Base-by-base conservation (phyloP, 23 red algal genomes). In the Gracilariopsis chorda region DNA sequence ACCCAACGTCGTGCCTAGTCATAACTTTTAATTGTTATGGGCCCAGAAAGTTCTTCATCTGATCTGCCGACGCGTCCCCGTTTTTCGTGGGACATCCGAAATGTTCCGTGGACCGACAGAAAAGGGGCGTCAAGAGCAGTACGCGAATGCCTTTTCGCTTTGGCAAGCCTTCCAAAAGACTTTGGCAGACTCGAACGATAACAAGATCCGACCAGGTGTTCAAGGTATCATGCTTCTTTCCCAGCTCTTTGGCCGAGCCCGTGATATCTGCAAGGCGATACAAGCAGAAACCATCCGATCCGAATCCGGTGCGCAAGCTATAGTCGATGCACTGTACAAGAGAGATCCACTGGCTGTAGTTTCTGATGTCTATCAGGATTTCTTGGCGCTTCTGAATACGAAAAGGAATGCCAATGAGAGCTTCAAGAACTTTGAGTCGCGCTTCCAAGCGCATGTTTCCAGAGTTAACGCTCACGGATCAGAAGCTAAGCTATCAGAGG, bases 11-110 rank as follows among this genome's bases (percentile, higher is more conserved):
- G n/a, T n/a, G n/a, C n/a, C n/a, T n/a, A n/a, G n/a, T n/a, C n/a
- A n/a, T n/a, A n/a, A n/a, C 0, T 75, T 1, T 25, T 11, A 4
- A 78, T 78, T 42, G 73, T 78, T 78, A 78, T 78, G 46, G 73
- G 73, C 73, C 73, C 73, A 78, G 44, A 78, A 78, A 53, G 73
- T 45, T 78, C 73, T 6, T 20, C 21, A 25, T n/a, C n/a, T n/a
- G n/a, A n/a, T n/a, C 28, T 43, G 30, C 43, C 44, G 8, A 47
- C 45, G 0, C 4, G 73, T 4, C 73, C 73, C 17, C 44, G 45
- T 16, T 83, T 64, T 9, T 41, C 51, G 0, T 83, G 78, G 78
- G 53, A 83, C 37, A 30, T 45, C 25, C 23, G n/a, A 17, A 83
- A 42, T 21, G 53, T 45, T 11, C 48, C 49, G 10, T 83, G 55